Base-by-base conservation (phyloP, 257 asterid species). In the Nicotiana undulata region DNA sequence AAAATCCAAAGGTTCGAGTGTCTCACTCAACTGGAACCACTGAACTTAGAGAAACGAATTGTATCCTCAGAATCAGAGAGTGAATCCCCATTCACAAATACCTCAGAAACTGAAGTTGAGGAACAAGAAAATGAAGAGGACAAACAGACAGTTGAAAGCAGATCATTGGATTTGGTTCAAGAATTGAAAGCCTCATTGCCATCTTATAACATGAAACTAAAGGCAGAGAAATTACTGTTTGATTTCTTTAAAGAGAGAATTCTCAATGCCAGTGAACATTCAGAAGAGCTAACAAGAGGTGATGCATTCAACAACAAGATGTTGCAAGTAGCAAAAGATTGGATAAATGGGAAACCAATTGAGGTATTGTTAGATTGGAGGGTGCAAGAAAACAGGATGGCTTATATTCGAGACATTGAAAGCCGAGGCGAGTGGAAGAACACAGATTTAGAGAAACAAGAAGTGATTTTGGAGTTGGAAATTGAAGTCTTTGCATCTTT, bases 351-450 rank as follows among this genome's bases (percentile, higher is more conserved):
- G 63, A 32, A 81, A 56, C 79, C 81, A 4, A 10, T 46, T 0
- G 88, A 78, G 9, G 31, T 79, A 44, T 37, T 83, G 59, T 24
- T 84, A 29, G 94, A 86, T 20, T 87, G 96, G 93, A 89, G 82
- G 28, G 90, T 87, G 81, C 76, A 84, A 79, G 83, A 84, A 88
- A 89, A 90, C 75, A 84, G 93, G 76, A 83, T 80, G 70, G 84
- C 89, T 16, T 93, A 88, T 77, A 63, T 93, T 31, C 79, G 75
- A 3, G 99, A 89, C 20, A 92, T 93, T 91, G 98, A 92, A 72
- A 88, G 79, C n/a, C 80, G 83, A 44, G 90, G 90, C 59, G 82
- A 85, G 51, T 95, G 98, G 99, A 91, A 68, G 82, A 80, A 66
- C 22, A 79, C 81, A 76, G 87, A 85, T 66, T 77, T 86, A 75